phyloP scores from a whole-genome alignment of 257 asterid species.

The Mitragyna speciosa region DNA sequence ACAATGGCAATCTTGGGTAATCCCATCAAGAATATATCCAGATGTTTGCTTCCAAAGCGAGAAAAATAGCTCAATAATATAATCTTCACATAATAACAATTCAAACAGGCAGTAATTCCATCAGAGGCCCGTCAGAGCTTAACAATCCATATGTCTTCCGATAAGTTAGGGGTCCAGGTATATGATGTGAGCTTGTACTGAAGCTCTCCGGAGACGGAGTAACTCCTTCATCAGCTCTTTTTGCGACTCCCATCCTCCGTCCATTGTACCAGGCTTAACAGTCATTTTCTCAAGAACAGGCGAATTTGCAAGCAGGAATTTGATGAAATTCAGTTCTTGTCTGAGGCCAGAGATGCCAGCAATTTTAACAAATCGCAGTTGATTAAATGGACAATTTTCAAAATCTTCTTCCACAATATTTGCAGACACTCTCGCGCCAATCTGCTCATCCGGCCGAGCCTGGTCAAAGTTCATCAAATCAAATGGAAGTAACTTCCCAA shows the following conservation, averaged over 20 bases:
- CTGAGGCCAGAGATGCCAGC: conserved; percentile 60
- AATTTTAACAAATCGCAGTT: conserved; percentile 61
- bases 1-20: too few relatives aligned
- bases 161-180: conserved; percentile 59
- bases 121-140: background rate
- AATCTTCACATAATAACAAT: background rate
- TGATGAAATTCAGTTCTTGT: conserved; percentile 75
- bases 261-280: conserved; percentile 62
- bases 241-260: conserved; percentile 66
- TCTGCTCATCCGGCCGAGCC: conserved; percentile 81
- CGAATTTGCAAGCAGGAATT: conserved; percentile 65
- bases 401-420: conserved; percentile 35
- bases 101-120: background rate
- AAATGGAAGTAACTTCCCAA: conserved; percentile 3
- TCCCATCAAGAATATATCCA: too few relatives aligned
- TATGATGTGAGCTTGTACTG: conserved; percentile 64
- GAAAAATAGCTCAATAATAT: background rate
- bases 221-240: conserved; percentile 84
- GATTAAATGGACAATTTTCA: conserved; percentile 44
- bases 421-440: conserved; percentile 22
- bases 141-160: background rate
- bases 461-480: conserved; percentile 19
- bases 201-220: conserved; percentile 81
- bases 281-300: conserved; percentile 81
- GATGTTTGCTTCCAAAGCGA: too few relatives aligned